phyloP scores from a whole-genome alignment of 2,329 filamentous ascomycete species.

The Aspergillus terreus region DNA sequence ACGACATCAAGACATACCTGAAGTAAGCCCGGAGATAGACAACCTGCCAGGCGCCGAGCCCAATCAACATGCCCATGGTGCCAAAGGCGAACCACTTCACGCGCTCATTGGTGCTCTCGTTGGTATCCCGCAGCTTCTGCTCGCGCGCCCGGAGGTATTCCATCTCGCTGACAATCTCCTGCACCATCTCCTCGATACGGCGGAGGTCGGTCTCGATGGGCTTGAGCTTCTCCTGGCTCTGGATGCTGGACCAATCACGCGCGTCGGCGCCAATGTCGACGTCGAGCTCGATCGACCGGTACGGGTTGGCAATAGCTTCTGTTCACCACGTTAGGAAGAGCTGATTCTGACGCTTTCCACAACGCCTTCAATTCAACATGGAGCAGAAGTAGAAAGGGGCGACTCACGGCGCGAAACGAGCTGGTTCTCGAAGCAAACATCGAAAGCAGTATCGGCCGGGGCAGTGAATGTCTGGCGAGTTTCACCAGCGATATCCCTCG shows the following conservation, averaged over 20 bases:
- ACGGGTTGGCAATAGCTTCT: slow-evolving; percentile 47
- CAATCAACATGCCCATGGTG: slow-evolving; percentile 87
- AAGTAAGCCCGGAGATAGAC: slow-evolving; percentile 98
- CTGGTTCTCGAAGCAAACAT: slow-evolving; percentile 92
- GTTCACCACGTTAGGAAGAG: background rate
- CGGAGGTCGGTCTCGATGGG: slow-evolving; percentile 92
- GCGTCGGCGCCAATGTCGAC: slow-evolving; percentile 96
- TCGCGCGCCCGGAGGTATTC: slow-evolving; percentile 87
- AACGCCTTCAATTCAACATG: background rate
- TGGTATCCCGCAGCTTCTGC: slow-evolving; percentile 95
- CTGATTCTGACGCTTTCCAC: background rate
- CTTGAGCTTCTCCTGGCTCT: slow-evolving; percentile 95
- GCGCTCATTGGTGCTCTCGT: slow-evolving; percentile 97
- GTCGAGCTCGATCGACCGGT: slow-evolving; percentile 80
- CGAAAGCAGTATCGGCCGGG: slow-evolving; percentile 85
- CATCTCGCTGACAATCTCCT: slow-evolving; percentile 90
- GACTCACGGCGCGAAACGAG: slow-evolving; percentile 63
- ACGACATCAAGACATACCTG: slow-evolving; percentile 53
- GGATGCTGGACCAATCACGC: slow-evolving; percentile 96
- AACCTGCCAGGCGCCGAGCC: slow-evolving; percentile 92
- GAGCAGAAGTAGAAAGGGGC: background rate
- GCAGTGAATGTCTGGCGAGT: slow-evolving; percentile 92
- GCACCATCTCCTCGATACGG: slow-evolving; percentile 84
- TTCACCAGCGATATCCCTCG: slow-evolving; percentile 88
- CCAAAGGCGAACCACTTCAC: slow-evolving; percentile 98